Conservation (phyloP, 179 eudicot species). For the Heliamphora pulchella region DNA sequence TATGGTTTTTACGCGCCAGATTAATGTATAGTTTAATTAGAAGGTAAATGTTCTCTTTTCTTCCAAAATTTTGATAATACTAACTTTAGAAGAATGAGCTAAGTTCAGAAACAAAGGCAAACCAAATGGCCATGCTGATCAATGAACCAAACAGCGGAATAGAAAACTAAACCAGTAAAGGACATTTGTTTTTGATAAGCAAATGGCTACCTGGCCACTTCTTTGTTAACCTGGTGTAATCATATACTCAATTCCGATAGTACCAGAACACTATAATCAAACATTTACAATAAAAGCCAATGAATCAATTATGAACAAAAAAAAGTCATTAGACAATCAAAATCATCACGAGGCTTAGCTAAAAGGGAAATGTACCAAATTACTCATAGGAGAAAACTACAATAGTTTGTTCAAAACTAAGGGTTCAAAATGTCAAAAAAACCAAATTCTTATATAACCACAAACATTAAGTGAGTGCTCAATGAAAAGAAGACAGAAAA, state of each 20-base stretch:
- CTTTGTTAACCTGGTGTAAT: not conserved
- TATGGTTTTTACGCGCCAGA: not conserved
- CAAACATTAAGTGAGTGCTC: not conserved
- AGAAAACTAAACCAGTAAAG: constrained; percentile 1
- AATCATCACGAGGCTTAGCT: not conserved
- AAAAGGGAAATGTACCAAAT: not conserved
- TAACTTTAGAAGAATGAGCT: not conserved
- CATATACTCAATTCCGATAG: not conserved
- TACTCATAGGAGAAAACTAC: not conserved
- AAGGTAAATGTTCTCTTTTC: not conserved
- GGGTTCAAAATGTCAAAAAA: not conserved
- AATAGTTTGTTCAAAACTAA: not conserved
- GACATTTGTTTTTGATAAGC: no score
- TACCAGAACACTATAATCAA: not conserved
- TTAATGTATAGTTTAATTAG: not conserved
- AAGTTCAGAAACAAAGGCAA: not conserved
- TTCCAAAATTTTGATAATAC: not conserved
- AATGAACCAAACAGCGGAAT: not conserved
- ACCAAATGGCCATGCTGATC: not conserved
- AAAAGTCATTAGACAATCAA: not conserved
- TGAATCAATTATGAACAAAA: not conserved
- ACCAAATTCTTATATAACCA: not conserved
- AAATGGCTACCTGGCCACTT: no score
- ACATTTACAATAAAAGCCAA: not conserved
- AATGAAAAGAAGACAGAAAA: not conserved